Evolutionary conservation across 2,329 filamentous ascomycete species (phyloP).

Genomic region (Trichoderma aggressivum): DNA sequence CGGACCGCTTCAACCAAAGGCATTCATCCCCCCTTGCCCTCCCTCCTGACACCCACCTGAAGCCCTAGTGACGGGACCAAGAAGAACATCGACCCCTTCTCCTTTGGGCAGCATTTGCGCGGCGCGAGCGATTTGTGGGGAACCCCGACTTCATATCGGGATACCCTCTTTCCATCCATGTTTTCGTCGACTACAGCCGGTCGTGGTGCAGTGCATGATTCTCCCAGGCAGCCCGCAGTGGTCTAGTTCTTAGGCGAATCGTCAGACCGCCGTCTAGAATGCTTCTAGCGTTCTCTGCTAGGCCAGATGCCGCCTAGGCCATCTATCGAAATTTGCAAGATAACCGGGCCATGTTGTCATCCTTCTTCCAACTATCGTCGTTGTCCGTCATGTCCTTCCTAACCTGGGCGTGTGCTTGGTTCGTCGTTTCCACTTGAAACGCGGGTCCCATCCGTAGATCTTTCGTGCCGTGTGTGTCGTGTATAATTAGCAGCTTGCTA

Average conservation of each 20-base stretch:
- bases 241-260: background rate
- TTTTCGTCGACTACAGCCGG: background rate
- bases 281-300: conserved; percentile 8
- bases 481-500: background rate
- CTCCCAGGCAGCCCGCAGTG: background rate
- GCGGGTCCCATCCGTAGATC: background rate
- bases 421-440: background rate
- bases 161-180: background rate
- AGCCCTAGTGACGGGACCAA: background rate
- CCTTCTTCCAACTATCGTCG: background rate
- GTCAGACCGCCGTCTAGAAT: conserved; percentile 14
- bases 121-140: background rate
- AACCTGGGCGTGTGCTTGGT: background rate
- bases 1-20: background rate
- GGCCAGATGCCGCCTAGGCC: background rate
- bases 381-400: background rate
- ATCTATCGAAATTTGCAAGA: background rate
- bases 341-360: conserved; percentile 17
- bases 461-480: background rate
- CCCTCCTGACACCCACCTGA: conserved; percentile 1
- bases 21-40: background rate
- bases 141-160: conserved; percentile 10
- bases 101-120: background rate
- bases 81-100: background rate
- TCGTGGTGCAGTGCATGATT: background rate